Conservation (phyloP, 306 rosid species). For the Lathyrus oleraceus region DNA sequence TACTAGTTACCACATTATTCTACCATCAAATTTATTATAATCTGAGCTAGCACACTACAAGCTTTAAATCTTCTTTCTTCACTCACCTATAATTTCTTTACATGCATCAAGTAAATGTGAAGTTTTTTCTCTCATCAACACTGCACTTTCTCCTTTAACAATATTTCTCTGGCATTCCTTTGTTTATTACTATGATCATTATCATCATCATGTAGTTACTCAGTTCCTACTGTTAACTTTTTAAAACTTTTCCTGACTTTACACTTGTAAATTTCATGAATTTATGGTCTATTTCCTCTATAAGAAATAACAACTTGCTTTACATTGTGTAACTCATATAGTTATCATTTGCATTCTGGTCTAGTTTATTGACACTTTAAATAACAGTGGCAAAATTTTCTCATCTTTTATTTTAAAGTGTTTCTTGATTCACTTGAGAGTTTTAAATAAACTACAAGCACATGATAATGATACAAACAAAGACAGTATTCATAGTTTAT, state of each 20-base stretch:
- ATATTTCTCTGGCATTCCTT: too few species aligned
- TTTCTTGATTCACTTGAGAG: conserved; percentile 24
- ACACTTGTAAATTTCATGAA: not conserved
- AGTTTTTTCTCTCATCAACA: too few species aligned
- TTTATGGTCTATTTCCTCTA: not conserved
- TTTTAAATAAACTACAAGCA: conserved; percentile 32
- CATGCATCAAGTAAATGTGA: too few species aligned
- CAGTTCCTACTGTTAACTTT: not conserved
- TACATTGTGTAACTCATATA: not conserved
- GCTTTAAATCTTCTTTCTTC: too few species aligned
- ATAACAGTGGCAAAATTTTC: conserved; percentile 16
- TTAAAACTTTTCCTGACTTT: not conserved
- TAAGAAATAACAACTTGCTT: not conserved
- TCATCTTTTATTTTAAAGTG: not conserved
- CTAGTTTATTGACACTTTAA: not conserved
- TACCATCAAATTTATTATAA: too few species aligned
- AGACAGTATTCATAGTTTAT: conserved; percentile 24
- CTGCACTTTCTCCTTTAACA: too few species aligned
- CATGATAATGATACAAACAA: conserved; percentile 21
- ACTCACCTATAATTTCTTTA: too few species aligned
- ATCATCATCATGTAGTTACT: too few species aligned
- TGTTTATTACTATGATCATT: too few species aligned
- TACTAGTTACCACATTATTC: too few species aligned
- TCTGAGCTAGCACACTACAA: too few species aligned
- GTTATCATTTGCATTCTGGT: not conserved